Evolutionary conservation across 1,284 basidiomycete genomes (phyloP).

Genomic region (Ustilago esculenta): DNA sequence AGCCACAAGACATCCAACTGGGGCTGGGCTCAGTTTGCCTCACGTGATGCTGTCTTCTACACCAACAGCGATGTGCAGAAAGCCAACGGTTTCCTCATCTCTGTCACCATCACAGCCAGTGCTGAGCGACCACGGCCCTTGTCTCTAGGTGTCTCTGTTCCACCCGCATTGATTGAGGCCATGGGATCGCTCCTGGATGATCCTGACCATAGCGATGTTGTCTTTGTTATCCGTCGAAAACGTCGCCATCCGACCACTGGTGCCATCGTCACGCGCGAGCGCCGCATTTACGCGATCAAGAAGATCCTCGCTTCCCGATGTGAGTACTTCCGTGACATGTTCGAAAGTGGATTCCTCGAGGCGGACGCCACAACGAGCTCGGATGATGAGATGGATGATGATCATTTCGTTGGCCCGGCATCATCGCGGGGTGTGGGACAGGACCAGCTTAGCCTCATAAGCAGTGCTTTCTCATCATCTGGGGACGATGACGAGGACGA

Average conservation of each 20-base stretch:
- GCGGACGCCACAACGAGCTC: slow-evolving; percentile 56
- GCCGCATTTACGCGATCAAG: slow-evolving; percentile 67
- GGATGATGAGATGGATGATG: slow-evolving; percentile 45
- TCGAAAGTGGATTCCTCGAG: slow-evolving; percentile 61
- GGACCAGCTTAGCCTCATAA: slow-evolving; percentile 20
- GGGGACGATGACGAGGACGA: slow-evolving; percentile 41
- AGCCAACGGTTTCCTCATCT: slow-evolving; percentile 76
- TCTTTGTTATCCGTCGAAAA: slow-evolving; percentile 49
- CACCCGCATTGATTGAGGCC: slow-evolving; percentile 74
- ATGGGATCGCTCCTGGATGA: slow-evolving; percentile 81
- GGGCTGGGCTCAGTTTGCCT: slow-evolving; percentile 75
- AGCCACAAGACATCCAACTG: slow-evolving; percentile 75
- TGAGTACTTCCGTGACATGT: slow-evolving; percentile 67
- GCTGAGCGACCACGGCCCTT: slow-evolving; percentile 72
- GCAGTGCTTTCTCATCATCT: slow-evolving; percentile 14
- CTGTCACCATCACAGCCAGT: slow-evolving; percentile 80
- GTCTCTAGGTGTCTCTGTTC: slow-evolving; percentile 72
- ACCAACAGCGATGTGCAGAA: slow-evolving; percentile 72
- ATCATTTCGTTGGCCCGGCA: not conserved
- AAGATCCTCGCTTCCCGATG: slow-evolving; percentile 67
- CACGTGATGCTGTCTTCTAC: slow-evolving; percentile 78
- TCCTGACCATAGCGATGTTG: slow-evolving; percentile 73
- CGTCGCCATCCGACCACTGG: slow-evolving; percentile 28
- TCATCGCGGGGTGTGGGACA: slow-evolving; percentile 27
- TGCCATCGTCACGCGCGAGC: slow-evolving; percentile 42